These are phyloP conservation scores for Karstenula rhodostoma DNA, from an alignment of 2,329 filamentous ascomycete species.

Conservation along the genomic window DNA sequence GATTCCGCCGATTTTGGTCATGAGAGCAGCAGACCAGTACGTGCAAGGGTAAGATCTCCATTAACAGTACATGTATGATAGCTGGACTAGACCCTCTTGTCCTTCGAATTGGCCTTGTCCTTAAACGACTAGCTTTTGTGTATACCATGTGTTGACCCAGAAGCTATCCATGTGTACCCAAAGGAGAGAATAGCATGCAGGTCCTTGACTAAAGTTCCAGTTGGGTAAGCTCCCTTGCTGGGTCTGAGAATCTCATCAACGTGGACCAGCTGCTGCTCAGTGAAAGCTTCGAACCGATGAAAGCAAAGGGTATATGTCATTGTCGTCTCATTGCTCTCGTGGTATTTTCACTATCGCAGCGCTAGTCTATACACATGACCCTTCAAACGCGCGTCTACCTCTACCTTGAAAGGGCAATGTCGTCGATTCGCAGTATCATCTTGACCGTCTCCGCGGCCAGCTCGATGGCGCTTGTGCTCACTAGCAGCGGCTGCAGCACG, in stretches of 20 bases:
- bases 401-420: slow-evolving; percentile 64
- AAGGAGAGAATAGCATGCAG: too few relatives aligned
- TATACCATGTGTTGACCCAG: neutral
- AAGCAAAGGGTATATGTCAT: slow-evolving; percentile 4
- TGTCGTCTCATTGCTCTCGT: slow-evolving; percentile 20
- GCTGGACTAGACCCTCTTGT: too few relatives aligned
- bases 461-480: slow-evolving; percentile 97
- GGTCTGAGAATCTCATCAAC: too few relatives aligned
- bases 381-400: slow-evolving; percentile 31
- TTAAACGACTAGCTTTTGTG: neutral
- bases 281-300: neutral
- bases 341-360: slow-evolving; percentile 16
- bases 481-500: slow-evolving; percentile 91
- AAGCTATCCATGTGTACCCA: too few relatives aligned
- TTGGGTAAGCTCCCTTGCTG: too few relatives aligned
- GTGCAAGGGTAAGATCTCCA: neutral
- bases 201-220: too few relatives aligned
- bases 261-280: neutral
- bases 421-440: slow-evolving; percentile 80
- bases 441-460: slow-evolving; percentile 98
- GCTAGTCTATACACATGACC: slow-evolving; percentile 13
- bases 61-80: too few relatives aligned
- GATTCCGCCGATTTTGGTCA: neutral
- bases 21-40: neutral
- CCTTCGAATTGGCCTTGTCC: neutral